A percentile compares a stretch with the other conserved stretches of the same genome.
These are phyloP conservation scores for Strobilomyces echinocephalus DNA, from an alignment of 768 basidiomycete genomes.

Conservation along the genomic window DNA sequence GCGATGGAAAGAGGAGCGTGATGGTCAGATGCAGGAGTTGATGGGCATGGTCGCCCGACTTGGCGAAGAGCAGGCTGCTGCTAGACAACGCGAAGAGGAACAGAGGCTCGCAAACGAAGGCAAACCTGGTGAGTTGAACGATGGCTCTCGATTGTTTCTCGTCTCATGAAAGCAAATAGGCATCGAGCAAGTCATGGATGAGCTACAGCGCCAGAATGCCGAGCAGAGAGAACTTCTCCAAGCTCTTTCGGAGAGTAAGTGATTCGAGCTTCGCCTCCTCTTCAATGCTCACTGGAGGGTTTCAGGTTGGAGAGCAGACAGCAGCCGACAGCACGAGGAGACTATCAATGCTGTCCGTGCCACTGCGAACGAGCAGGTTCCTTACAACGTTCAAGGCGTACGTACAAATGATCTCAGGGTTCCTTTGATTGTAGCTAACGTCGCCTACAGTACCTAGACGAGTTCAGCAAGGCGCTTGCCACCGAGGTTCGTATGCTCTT, in stretches of 20 bases:
- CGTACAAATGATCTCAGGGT: constrained; percentile 21
- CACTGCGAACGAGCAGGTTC: constrained; percentile 72
- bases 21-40: constrained; percentile 51
- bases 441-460: constrained; percentile 65
- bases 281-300: constrained; percentile 10
- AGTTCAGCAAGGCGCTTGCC: constrained; percentile 82
- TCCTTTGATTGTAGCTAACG: constrained; percentile 5
- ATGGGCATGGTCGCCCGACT: constrained; percentile 59
- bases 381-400: constrained; percentile 81
- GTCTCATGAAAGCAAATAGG: constrained; percentile 34
- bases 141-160: neutral
- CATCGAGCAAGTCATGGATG: constrained; percentile 56
- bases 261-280: neutral
- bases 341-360: constrained; percentile 62
- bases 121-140: constrained; percentile 49
- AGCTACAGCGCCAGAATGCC: constrained; percentile 52
- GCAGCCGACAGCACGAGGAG: constrained; percentile 58
- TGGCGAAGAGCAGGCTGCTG: constrained; percentile 49
- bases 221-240: constrained; percentile 56
- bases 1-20: constrained; percentile 53
- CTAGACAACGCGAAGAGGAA: constrained; percentile 49
- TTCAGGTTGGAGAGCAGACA: constrained; percentile 67
- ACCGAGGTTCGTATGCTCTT: constrained; percentile 80
- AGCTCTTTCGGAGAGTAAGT: constrained; percentile 53
- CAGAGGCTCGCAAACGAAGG: constrained; percentile 47